Conservation (phyloP, 306 rosid species). For the Cajanus cajan region DNA sequence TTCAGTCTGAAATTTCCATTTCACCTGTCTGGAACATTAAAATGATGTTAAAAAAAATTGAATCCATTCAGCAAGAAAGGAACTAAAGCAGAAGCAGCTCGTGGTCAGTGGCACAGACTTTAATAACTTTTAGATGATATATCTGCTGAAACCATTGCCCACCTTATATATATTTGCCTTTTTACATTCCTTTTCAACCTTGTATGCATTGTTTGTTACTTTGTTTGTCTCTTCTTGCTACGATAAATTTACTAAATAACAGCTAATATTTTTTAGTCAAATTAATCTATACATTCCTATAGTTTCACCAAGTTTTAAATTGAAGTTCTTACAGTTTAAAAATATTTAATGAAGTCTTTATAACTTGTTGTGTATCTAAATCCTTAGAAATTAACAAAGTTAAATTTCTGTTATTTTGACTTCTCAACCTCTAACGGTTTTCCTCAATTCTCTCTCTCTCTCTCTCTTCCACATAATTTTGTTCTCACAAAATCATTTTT, state of each 20-base stretch:
- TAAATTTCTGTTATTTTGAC: neutral
- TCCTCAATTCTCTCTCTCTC: neutral
- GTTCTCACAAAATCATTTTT: neutral
- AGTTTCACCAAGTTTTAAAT: neutral
- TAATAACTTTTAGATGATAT: neutral
- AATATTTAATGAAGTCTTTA: neutral
- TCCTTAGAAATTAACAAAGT: neutral
- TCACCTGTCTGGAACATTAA: neutral
- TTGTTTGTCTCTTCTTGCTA: neutral
- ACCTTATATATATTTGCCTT: neutral
- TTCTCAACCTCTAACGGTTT: neutral
- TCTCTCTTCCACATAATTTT: neutral
- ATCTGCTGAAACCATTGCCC: neutral
- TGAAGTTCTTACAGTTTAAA: neutral
- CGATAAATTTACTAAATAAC: neutral
- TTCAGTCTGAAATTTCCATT: conserved; percentile 2
- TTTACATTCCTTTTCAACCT: conserved; percentile 4
- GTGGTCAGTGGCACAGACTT: neutral
- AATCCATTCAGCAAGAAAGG: neutral
- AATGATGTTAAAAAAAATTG: neutral
- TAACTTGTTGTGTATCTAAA: neutral
- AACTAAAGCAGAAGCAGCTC: neutral
- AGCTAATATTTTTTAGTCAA: neutral
- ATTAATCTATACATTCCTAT: neutral
- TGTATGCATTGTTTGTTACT: neutral